Conservation (phyloP, 2,329 filamentous ascomycete species). For the Zasmidium angulare region DNA sequence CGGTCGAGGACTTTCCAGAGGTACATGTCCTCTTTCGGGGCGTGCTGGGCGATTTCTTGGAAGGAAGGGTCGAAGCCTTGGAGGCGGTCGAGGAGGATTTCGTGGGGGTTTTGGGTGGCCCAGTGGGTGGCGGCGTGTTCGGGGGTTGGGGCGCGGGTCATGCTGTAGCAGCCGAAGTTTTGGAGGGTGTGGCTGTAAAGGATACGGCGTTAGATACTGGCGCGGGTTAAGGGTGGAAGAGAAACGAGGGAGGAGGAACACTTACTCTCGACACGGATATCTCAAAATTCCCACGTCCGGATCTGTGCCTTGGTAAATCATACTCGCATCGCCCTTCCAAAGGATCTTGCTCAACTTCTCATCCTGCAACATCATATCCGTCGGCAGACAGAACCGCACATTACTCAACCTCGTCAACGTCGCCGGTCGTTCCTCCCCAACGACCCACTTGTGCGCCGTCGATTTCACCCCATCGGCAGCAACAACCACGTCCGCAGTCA, state of each 20-base stretch:
- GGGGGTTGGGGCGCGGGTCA: not conserved
- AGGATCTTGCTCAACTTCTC: not conserved
- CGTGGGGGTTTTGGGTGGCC: not conserved
- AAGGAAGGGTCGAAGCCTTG: constrained; percentile 5
- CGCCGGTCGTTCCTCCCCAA: constrained; percentile 7
- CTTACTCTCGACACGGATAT: constrained; percentile 8
- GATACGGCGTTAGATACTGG: not conserved
- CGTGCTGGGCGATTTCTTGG: constrained; percentile 1
- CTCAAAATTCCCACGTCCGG: not conserved
- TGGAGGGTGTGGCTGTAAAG: constrained; percentile 5
- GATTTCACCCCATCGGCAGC: constrained; percentile 7
- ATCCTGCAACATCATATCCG: constrained; percentile 4
- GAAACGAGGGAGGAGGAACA: not conserved
- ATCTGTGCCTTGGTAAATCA: not conserved
- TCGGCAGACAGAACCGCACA: constrained; percentile 5
- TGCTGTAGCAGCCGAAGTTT: constrained; percentile 6
- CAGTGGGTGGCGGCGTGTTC: not conserved
- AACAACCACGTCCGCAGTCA: not conserved
- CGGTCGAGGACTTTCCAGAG: constrained; percentile 8
- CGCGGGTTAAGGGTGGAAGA: no score
- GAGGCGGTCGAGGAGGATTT: constrained; percentile 5
- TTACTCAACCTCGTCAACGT: constrained; percentile 5
- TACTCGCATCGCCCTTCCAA: not conserved
- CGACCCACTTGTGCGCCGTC: constrained; percentile 2
- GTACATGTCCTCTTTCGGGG: constrained; percentile 7